These are phyloP conservation scores for Alternaria arbusti DNA, from an alignment of 2,329 filamentous ascomycete genomes.

Conservation along the genomic window DNA sequence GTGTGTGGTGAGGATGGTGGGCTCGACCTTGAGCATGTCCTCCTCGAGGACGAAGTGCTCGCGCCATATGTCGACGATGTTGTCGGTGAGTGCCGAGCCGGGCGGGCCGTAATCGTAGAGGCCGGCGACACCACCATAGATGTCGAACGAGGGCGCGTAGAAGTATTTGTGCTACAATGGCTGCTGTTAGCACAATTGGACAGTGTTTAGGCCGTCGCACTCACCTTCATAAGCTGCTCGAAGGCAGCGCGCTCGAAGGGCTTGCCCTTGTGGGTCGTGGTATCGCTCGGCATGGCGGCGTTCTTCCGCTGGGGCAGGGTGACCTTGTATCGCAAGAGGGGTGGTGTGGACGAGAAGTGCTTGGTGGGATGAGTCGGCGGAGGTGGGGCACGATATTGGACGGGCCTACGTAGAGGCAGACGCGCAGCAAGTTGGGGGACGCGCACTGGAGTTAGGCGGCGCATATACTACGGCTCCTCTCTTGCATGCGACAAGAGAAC, in stretches of 20 bases:
- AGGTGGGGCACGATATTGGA: slow-evolving; percentile 43
- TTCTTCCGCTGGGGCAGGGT: slow-evolving; percentile 35
- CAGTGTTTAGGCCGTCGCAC: slow-evolving; percentile 53
- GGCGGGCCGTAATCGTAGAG: slow-evolving; percentile 95
- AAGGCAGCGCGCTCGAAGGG: slow-evolving; percentile 82
- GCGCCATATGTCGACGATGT: slow-evolving; percentile 87
- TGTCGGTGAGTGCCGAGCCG: slow-evolving; percentile 83
- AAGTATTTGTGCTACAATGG: slow-evolving; percentile 60
- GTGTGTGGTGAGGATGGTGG: slow-evolving; percentile 90
- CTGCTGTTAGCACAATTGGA: slow-evolving; percentile 31
- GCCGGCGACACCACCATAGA: slow-evolving; percentile 86
- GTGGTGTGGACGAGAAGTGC: slow-evolving; percentile 44
- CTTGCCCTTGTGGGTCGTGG: slow-evolving; percentile 74
- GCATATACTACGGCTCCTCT: slow-evolving; percentile 39
- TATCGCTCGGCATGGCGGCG: slow-evolving; percentile 40
- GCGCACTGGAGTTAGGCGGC: slow-evolving; percentile 48
- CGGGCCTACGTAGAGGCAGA: slow-evolving; percentile 28
- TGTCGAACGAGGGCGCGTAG: slow-evolving; percentile 94
- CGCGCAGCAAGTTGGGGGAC: slow-evolving; percentile 38
- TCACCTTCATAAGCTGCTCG: slow-evolving; percentile 84
- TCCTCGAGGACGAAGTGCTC: slow-evolving; percentile 94
- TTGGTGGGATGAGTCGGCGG: slow-evolving; percentile 37
- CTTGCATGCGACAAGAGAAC: slow-evolving; percentile 31
- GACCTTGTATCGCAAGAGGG: slow-evolving; percentile 34
- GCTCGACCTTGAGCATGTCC: slow-evolving; percentile 95